A percentile compares a stretch with the other conserved stretches of the same genome.
phyloP scores from a whole-genome alignment of 1,284 basidiomycete species.

The Melampsora americana region DNA sequence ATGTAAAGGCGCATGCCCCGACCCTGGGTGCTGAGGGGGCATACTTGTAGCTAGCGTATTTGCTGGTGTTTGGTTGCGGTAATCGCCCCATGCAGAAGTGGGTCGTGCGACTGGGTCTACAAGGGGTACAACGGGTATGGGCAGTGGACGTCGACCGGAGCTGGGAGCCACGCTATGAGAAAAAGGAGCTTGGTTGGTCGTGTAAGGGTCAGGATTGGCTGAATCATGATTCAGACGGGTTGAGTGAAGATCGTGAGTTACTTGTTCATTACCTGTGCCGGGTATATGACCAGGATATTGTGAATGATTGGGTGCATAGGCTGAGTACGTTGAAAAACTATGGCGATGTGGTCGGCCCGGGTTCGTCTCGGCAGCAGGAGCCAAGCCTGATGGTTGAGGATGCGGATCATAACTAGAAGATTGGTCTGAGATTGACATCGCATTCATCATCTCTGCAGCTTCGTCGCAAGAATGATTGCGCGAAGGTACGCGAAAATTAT shows the following conservation, averaged over 20 bases:
- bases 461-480: constrained; percentile 35
- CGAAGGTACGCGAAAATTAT: constrained; percentile 24
- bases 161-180: neutral
- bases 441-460: constrained; percentile 1
- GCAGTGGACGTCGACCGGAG: constrained; percentile 26
- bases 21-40: neutral
- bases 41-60: neutral
- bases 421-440: constrained; percentile 27
- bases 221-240: neutral
- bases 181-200: constrained; percentile 5
- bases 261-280: neutral
- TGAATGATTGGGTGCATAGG: constrained; percentile 11
- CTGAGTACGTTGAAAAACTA: constrained; percentile 30
- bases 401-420: constrained; percentile 20
- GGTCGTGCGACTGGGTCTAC: constrained; percentile 13
- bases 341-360: constrained; percentile 35
- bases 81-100: constrained; percentile 19
- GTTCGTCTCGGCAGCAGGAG: constrained; percentile 7
- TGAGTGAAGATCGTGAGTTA: neutral
- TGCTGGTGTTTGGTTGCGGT: neutral
- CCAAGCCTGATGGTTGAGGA: neutral
- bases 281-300: constrained; percentile 7
- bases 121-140: constrained; percentile 26
- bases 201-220: constrained; percentile 2
- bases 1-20: constrained; percentile 9